Evolutionary conservation across 306 rosid genomes (phyloP).

Genomic region (Notholithocarpus densiflorus): DNA sequence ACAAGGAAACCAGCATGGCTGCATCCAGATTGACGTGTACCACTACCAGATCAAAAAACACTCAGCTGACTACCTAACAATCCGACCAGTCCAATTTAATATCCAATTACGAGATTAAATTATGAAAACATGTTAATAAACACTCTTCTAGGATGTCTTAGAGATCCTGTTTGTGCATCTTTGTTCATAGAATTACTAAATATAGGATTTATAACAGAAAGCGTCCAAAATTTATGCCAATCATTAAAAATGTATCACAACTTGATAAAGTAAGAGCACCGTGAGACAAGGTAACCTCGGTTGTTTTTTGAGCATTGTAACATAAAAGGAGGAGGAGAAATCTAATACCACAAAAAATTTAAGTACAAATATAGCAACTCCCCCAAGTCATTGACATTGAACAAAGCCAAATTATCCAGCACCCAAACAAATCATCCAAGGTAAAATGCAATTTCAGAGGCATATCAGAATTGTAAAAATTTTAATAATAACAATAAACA

Average conservation of each 20-base stretch:
- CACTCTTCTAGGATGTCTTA: background rate
- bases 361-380: background rate
- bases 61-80: background rate
- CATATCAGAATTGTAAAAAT: too few relatives aligned
- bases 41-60: background rate
- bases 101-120: background rate
- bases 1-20: background rate
- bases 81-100: background rate
- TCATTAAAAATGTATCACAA: background rate
- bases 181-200: background rate
- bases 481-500: background rate
- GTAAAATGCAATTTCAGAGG: too few relatives aligned
- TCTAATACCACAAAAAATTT: background rate
- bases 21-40: background rate
- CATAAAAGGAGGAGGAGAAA: background rate
- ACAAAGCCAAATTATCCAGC: background rate
- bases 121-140: background rate
- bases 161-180: background rate
- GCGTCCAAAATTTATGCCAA: background rate
- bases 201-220: background rate
- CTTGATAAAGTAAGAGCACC: background rate
- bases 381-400: background rate
- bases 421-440: too few relatives aligned
- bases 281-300: background rate
- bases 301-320: background rate